Conservation (phyloP, 129 eudicot species). For the Deinandra increscens region DNA sequence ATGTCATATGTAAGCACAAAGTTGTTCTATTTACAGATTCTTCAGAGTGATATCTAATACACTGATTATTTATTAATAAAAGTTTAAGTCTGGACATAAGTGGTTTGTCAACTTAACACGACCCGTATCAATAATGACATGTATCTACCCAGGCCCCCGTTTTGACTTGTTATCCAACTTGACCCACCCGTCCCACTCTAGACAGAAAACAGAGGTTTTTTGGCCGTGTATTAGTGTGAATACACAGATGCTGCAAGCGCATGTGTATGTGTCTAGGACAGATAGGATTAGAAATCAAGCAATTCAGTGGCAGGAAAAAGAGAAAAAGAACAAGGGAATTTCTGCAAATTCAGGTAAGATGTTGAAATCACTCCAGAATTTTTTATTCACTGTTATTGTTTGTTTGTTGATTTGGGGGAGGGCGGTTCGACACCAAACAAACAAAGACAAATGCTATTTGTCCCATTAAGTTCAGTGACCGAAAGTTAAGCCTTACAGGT, state of each 20-base stretch:
- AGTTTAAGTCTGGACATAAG: neutral
- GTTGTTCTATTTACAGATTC: neutral
- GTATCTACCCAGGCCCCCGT: neutral
- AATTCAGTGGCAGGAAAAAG: neutral
- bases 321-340: neutral
- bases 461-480: neutral
- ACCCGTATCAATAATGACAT: neutral
- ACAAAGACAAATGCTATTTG: conserved; percentile 15
- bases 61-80: neutral
- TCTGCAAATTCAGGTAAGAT: conserved; percentile 16
- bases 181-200: neutral
- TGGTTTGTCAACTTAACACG: neutral
- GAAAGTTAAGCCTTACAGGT: conserved; percentile 1
- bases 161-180: neutral
- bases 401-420: neutral
- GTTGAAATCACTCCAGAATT: conserved; percentile 17
- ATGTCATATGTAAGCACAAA: neutral
- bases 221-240: neutral
- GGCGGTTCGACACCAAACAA: conserved; percentile 17
- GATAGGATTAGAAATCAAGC: conserved; percentile 14
- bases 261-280: neutral
- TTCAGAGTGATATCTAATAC: neutral
- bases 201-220: neutral
- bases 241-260: conserved; percentile 6
- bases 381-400: no score